These are phyloP conservation scores for Globisporangium spiculum DNA, from an alignment of 352 stramenopile species.

Conservation along the genomic window DNA sequence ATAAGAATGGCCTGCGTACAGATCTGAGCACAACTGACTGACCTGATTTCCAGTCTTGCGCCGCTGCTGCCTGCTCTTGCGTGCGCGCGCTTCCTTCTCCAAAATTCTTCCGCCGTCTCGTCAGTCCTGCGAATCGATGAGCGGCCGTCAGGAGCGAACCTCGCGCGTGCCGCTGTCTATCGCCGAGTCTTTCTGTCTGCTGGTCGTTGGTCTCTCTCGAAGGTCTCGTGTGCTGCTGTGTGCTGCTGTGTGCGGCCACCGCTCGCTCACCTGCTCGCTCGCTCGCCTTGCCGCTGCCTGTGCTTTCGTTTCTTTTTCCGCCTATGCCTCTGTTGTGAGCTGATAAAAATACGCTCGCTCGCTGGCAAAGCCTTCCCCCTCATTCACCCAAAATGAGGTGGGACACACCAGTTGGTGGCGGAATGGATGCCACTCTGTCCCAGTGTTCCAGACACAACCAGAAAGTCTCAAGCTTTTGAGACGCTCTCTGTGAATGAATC, in stretches of 20 bases:
- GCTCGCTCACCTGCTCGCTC: neutral
- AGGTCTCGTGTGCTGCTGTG: too few species aligned
- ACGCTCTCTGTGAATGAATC: neutral
- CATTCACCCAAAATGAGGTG: neutral
- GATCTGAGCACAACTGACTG: neutral
- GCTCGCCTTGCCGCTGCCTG: neutral
- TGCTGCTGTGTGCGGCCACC: too few species aligned
- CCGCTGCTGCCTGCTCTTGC: neutral
- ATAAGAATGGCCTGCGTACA: neutral
- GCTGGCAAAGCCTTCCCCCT: neutral
- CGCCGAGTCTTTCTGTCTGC: neutral
- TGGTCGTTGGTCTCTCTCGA: neutral
- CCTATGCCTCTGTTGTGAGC: conserved; percentile 1
- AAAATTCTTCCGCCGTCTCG: neutral
- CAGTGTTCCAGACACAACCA: neutral
- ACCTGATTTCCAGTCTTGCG: neutral
- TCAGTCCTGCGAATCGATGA: neutral
- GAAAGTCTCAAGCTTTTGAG: neutral
- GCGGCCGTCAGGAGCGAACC: neutral
- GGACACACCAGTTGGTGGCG: neutral
- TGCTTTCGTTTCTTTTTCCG: conserved; percentile 11
- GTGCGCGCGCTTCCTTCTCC: neutral
- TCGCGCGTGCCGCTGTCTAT: neutral
- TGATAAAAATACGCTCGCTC: conserved; percentile 4
- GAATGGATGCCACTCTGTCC: neutral